These are phyloP conservation scores for Phycomyces nitens DNA, from an alignment of 192 early-diverging fungal genomes.

Conservation along the genomic window DNA sequence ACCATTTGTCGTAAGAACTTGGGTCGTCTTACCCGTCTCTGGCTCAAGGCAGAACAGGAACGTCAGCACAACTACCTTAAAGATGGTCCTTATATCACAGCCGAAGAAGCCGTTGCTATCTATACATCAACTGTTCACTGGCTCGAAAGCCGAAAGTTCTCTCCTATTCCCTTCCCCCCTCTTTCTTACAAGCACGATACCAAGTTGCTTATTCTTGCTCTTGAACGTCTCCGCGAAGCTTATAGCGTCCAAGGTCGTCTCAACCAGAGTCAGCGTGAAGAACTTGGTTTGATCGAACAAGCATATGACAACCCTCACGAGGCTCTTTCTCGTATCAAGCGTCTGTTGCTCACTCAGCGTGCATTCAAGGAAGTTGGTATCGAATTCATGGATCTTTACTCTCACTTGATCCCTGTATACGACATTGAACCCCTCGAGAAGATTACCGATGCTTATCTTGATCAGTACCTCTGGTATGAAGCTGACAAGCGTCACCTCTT, in stretches of 20 bases:
- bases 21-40: slow-evolving; percentile 95
- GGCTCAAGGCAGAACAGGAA: slow-evolving; percentile 99
- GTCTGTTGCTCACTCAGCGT: slow-evolving; percentile 91
- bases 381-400: slow-evolving; percentile 99
- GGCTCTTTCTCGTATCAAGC: slow-evolving; percentile 85
- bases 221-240: slow-evolving; percentile 93
- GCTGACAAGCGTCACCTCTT: slow-evolving; percentile 96
- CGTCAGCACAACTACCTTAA: slow-evolving; percentile 99
- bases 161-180: slow-evolving; percentile 98
- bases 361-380: slow-evolving; percentile 99
- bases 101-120: slow-evolving; percentile 97
- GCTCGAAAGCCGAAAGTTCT: slow-evolving; percentile 97
- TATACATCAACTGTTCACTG: slow-evolving; percentile 97
- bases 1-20: slow-evolving; percentile 98
- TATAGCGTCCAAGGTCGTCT: slow-evolving; percentile 93
- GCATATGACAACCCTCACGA: slow-evolving; percentile 96
- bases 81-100: slow-evolving; percentile 97
- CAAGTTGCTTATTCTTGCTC: slow-evolving; percentile 91
- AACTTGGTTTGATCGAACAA: slow-evolving; percentile 96
- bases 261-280: slow-evolving; percentile 95
- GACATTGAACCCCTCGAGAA: slow-evolving; percentile 99
- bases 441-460: slow-evolving; percentile 97
- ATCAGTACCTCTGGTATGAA: slow-evolving; percentile 99
- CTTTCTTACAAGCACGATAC: slow-evolving; percentile 99
- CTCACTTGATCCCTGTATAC: slow-evolving; percentile 95